These are phyloP conservation scores for Penicillium pancosmium DNA, from an alignment of 495 filamentous ascomycete species.

Conservation along the genomic window DNA sequence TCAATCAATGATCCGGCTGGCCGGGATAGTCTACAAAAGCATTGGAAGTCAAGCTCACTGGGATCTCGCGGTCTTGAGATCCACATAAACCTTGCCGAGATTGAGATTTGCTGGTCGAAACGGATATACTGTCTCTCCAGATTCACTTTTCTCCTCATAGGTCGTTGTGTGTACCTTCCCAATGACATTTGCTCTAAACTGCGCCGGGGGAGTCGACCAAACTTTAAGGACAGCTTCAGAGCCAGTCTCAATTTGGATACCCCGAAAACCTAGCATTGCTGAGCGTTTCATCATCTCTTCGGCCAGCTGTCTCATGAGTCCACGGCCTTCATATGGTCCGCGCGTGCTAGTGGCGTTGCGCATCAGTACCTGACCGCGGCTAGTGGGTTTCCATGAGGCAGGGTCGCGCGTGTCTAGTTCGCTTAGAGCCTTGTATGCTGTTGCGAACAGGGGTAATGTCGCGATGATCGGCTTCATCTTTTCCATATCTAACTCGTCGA, in stretches of 20 bases:
- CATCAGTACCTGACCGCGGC: slow-evolving; percentile 34
- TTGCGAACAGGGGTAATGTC: slow-evolving; percentile 33
- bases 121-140: slow-evolving; percentile 5
- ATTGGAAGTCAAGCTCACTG: no score
- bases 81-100: slow-evolving; percentile 1
- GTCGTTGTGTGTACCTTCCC: not conserved
- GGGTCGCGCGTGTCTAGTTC: not conserved
- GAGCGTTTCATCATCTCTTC: slow-evolving; percentile 41
- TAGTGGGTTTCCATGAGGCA: slow-evolving; percentile 31
- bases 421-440: not conserved
- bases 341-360: slow-evolving; percentile 43
- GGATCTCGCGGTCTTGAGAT: not conserved
- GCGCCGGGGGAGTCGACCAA: slow-evolving; percentile 38
- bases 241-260: slow-evolving; percentile 38
- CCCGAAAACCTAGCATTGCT: slow-evolving; percentile 31
- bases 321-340: slow-evolving; percentile 31
- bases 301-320: slow-evolving; percentile 39
- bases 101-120: not conserved
- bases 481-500: slow-evolving; percentile 30
- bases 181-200: slow-evolving; percentile 25
- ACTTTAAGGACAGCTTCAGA: slow-evolving; percentile 34
- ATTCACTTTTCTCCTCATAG: not conserved
- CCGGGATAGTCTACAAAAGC: no score
- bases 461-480: slow-evolving; percentile 29
- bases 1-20: no score